Evolutionary conservation across 495 filamentous ascomycete genomes (phyloP).

Genomic region (Podospora comata): DNA sequence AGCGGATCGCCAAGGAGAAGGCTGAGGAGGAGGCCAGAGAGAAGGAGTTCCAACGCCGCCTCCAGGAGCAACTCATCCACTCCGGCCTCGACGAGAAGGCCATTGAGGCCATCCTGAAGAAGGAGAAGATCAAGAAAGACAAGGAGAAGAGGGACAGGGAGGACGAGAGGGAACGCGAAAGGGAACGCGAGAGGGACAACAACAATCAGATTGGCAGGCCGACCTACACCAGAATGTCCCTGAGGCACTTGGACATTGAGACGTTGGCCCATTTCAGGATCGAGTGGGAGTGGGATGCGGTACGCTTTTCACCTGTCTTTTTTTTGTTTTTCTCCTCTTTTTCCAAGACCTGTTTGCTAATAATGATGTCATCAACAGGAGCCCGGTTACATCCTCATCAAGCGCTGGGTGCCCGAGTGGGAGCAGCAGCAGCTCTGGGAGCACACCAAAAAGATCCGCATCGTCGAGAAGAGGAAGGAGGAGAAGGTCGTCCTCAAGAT

Average conservation of each 20-base stretch:
- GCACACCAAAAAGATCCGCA: constrained; percentile 63
- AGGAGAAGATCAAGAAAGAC: constrained; percentile 45
- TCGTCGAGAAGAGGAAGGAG: constrained; percentile 36
- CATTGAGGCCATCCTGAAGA: constrained; percentile 52
- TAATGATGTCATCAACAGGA: constrained; percentile 43
- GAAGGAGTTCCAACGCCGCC: constrained; percentile 48
- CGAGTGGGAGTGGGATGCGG: constrained; percentile 51
- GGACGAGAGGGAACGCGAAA: constrained; percentile 25
- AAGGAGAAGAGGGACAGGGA: constrained; percentile 31
- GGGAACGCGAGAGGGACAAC: constrained; percentile 23
- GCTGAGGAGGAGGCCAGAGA: constrained; percentile 48
- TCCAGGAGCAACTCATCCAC: constrained; percentile 49
- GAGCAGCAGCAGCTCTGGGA: constrained; percentile 70
- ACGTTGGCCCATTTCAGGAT: constrained; percentile 50
- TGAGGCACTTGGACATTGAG: constrained; percentile 55
- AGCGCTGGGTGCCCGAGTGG: constrained; percentile 68
- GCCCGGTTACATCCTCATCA: constrained; percentile 70
- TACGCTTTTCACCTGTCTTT: constrained; percentile 28
- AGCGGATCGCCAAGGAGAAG: constrained; percentile 45
- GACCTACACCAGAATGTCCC: constrained; percentile 57
- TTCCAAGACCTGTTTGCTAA: not conserved
- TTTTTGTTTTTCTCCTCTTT: not conserved
- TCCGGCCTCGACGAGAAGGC: constrained; percentile 51
- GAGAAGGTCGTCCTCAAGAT: constrained; percentile 38
- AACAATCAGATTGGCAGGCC: constrained; percentile 34